A percentile compares a stretch with the other conserved stretches of the same genome.
Evolutionary conservation across 306 rosid species (phyloP).

Genomic region (Hippophae gyantsensis): DNA sequence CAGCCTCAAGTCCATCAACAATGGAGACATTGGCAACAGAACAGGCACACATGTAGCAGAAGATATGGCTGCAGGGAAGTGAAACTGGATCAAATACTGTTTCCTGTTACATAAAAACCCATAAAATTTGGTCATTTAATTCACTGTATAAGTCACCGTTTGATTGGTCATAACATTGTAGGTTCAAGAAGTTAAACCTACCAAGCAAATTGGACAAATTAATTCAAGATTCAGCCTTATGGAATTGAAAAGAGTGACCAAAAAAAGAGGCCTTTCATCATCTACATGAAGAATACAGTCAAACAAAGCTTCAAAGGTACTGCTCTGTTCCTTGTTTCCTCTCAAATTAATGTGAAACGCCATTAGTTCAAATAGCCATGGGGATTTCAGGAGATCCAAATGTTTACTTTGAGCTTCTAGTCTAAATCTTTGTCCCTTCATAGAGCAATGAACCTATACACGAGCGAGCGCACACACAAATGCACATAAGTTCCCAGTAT

Average conservation of each 20-base stretch:
- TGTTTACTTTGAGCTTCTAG: conserved; percentile 1
- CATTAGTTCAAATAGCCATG: conserved; percentile 3
- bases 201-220: conserved; percentile 8
- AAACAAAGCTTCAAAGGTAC: neutral
- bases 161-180: neutral
- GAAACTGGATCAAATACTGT: conserved; percentile 8
- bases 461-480: too few species aligned
- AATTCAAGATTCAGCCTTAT: neutral
- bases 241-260: neutral
- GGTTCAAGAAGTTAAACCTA: neutral
- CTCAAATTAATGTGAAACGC: conserved; percentile 7
- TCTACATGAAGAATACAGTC: neutral
- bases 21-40: conserved; percentile 1
- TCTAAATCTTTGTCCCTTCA: conserved; percentile 2
- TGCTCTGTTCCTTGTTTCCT: neutral
- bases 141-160: too few species aligned
- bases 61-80: conserved; percentile 4
- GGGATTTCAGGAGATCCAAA: neutral
- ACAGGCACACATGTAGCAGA: conserved; percentile 11
- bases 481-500: too few species aligned
- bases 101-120: neutral
- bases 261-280: neutral
- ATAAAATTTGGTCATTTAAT: neutral
- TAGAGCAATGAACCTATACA: neutral
- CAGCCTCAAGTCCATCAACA: conserved; percentile 3